These are phyloP conservation scores for Tetracladium maxilliforme DNA, from an alignment of 2,329 filamentous ascomycete genomes.

Conservation along the genomic window DNA sequence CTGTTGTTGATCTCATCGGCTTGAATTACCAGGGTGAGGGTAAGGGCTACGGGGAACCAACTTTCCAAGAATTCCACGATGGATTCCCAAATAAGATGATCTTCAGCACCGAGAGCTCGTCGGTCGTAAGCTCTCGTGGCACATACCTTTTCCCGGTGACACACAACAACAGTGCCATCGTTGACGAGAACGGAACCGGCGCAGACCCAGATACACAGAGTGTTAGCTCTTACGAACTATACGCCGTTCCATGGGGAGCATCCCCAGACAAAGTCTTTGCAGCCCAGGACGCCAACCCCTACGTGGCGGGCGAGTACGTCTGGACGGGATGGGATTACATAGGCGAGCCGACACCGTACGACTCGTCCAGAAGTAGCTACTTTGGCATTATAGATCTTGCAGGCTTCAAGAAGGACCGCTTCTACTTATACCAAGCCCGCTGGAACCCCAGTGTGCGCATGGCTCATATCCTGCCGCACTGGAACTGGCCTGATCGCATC, in stretches of 20 bases:
- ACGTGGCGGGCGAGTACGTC: conserved; percentile 36
- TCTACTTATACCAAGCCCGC: conserved; percentile 36
- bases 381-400: conserved; percentile 42
- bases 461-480: conserved; percentile 39
- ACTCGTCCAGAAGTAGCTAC: conserved; percentile 31
- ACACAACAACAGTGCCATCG: conserved; percentile 17
- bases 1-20: conserved; percentile 28
- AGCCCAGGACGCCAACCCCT: conserved; percentile 28
- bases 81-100: conserved; percentile 31
- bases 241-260: conserved; percentile 27
- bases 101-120: conserved; percentile 24
- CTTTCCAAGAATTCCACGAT: conserved; percentile 26
- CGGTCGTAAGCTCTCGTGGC: conserved; percentile 31
- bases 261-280: conserved; percentile 37
- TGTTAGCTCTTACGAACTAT: conserved; percentile 36
- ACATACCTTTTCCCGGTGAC: conserved; percentile 37
- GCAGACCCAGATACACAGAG: conserved; percentile 18
- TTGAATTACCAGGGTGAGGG: conserved; percentile 43
- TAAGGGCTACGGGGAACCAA: conserved; percentile 14
- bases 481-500: conserved; percentile 34
- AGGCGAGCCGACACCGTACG: conserved; percentile 33
- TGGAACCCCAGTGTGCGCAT: conserved; percentile 32
- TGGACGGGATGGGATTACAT: conserved; percentile 36
- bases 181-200: conserved; percentile 21
- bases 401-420: conserved; percentile 40